A percentile compares a stretch with the other conserved stretches of the same genome.
Conservation (phyloP, 345 rosid species). For the Eucalyptus erythrocorys region DNA sequence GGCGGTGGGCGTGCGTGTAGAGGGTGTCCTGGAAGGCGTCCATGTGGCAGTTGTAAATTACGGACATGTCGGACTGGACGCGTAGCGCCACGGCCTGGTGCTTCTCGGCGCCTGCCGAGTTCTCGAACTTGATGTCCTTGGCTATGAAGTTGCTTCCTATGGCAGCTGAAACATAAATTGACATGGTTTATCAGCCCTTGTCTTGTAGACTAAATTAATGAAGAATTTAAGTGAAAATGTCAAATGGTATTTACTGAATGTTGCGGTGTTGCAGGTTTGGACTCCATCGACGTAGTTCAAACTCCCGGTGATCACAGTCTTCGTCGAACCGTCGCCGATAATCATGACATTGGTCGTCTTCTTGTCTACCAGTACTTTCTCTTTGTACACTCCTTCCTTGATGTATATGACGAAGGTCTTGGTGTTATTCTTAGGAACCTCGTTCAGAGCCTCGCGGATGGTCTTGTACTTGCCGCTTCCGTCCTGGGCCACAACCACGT, state of each 20-base stretch:
- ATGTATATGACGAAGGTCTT: slow-evolving; percentile 43
- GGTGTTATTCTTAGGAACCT: slow-evolving; percentile 19
- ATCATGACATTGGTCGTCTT: slow-evolving; percentile 25
- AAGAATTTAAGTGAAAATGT: background rate
- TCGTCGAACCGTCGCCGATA: slow-evolving; percentile 64
- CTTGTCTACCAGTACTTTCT: slow-evolving; percentile 24
- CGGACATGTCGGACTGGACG: slow-evolving; percentile 36
- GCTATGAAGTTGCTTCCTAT: slow-evolving; percentile 47
- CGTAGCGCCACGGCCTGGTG: slow-evolving; percentile 68
- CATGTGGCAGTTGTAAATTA: slow-evolving; percentile 45
- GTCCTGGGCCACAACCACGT: slow-evolving; percentile 54
- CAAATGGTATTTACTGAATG: slow-evolving; percentile 21
- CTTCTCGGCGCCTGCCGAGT: slow-evolving; percentile 48
- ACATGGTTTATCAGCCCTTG: background rate
- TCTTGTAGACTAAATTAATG: background rate
- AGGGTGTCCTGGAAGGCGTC: slow-evolving; percentile 67
- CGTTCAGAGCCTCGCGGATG: slow-evolving; percentile 38
- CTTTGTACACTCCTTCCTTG: slow-evolving; percentile 61
- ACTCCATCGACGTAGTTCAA: slow-evolving; percentile 29
- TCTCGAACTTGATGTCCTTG: slow-evolving; percentile 57
- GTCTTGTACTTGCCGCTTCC: slow-evolving; percentile 60
- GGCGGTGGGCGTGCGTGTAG: slow-evolving; percentile 52
- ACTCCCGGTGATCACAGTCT: slow-evolving; percentile 53
- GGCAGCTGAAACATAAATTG: slow-evolving; percentile 13
- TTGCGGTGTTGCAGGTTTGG: slow-evolving; percentile 38